phyloP scores from a whole-genome alignment of 164 flowering plant genomes.

The Saururus chinensis region DNA sequence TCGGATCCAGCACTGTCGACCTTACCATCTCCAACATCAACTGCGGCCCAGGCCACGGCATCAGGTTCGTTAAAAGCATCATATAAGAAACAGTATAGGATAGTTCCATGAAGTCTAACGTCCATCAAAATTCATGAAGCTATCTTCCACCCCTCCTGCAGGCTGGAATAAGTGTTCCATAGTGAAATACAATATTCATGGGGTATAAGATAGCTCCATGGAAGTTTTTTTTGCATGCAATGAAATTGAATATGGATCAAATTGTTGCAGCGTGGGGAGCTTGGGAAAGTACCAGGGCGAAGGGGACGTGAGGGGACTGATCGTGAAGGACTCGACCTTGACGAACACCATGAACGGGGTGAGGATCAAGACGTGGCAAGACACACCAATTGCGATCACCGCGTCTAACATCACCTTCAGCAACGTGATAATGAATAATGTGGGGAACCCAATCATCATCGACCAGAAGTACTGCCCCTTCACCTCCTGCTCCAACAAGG shows the following conservation, averaged over 20 bases:
- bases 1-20: conserved; percentile 51
- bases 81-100: conserved; percentile 22
- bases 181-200: no score
- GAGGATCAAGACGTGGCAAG: conserved; percentile 64
- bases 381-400: conserved; percentile 35
- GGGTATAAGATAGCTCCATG: conserved; percentile 48
- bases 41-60: conserved; percentile 80
- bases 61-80: conserved; percentile 25
- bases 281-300: conserved; percentile 46
- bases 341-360: conserved; percentile 43
- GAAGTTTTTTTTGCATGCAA: conserved; percentile 13
- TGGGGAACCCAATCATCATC: conserved; percentile 52
- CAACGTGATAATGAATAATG: conserved; percentile 49
- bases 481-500: neutral
- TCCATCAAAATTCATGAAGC: no score
- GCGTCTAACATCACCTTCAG: conserved; percentile 45
- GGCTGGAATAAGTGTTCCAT: no score
- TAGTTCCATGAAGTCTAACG: no score
- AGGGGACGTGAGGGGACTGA: conserved; percentile 37
- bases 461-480: conserved; percentile 54
- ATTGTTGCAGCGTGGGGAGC: conserved; percentile 47
- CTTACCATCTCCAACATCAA: conserved; percentile 28
- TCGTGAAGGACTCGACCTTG: conserved; percentile 37
- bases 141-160: no score
- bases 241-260: neutral